Base-by-base conservation (phyloP, 306 rosid species). In the Quercus cerris region DNA sequence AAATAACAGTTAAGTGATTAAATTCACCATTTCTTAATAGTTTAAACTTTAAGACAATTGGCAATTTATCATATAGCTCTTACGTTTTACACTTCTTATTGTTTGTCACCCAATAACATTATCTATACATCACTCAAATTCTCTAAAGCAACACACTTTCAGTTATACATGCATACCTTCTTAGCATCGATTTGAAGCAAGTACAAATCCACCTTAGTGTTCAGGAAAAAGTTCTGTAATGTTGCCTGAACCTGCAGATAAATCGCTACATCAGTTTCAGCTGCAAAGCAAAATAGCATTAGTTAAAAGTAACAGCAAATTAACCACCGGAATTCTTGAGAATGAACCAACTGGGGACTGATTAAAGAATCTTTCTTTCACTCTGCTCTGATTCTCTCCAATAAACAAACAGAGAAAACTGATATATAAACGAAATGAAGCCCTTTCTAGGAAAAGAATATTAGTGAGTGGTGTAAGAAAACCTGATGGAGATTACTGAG, bases 401-500 rank as follows among this genome's bases (percentile, higher is more conserved):
- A 8, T 59, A 64, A 64, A 38, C 41, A 17, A 27, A 6, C 38
- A 17, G 19, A 28, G 6, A 15, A 35, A 13, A 30, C 14, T 25
- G 10, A 63, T 6, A 63, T 28, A 62, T 62, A 62, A 9, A 22
- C 17, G 2, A 4, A 22, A 13, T 59, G 31, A 59, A 20, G 67
- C 67, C 33, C 67, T 9, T 59, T 23, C 5, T 27, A 22, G 25
- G 33, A 27, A 12, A 59, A 23, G 33, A 59, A 20, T 59, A 59
- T 23, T 23, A 11, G 5, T 49, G 54, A 1, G 15, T 12, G 54
- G 80, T 35, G 30, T n/a, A 17, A 62, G 59, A 80, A 81, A 38
- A 94, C 97, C 94, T 94, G 98, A 44, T 82, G 73, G 79, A 89
- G 97, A 57, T 80, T 77, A 90, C 97, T 92, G 62, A 94, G 97